Conservation (phyloP, 2,329 filamentous ascomycete species). For the Rhinocladiella mackenziei region DNA sequence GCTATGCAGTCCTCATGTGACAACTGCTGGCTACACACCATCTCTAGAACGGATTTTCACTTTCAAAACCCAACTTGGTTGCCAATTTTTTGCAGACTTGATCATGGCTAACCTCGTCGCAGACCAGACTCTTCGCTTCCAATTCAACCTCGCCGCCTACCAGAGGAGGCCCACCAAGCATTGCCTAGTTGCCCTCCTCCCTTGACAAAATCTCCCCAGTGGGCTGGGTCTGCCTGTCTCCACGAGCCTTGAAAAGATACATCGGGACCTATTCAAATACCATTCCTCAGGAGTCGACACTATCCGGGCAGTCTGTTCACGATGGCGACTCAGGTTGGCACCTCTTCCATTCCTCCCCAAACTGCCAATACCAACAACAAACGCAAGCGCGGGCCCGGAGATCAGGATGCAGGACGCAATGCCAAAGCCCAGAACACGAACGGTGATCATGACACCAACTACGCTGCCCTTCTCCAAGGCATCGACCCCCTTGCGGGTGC, state of each 20-base stretch:
- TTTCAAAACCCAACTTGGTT: background rate
- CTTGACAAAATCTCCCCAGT: conserved; percentile 1
- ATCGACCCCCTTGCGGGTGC: conserved; percentile 40
- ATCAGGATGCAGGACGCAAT: conserved; percentile 24
- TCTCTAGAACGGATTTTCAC: conserved; percentile 10
- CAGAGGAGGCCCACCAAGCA: conserved; percentile 29
- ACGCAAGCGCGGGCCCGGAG: conserved; percentile 26
- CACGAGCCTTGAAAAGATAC: background rate
- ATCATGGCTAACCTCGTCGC: conserved; percentile 20
- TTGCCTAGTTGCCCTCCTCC: conserved; percentile 28
- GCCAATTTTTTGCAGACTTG: background rate
- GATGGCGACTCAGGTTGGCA: conserved; percentile 13
- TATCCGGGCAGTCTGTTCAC: background rate
- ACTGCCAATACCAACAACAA: conserved; percentile 24
- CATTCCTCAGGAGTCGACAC: background rate
- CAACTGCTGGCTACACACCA: conserved; percentile 18
- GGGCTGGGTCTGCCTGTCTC: conserved; percentile 5
- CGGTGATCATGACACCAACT: conserved; percentile 38
- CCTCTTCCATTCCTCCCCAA: conserved; percentile 5
- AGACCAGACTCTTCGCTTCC: conserved; percentile 5
- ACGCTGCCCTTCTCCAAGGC: conserved; percentile 47
- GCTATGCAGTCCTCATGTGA: conserved; percentile 22
- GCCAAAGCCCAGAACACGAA: conserved; percentile 24
- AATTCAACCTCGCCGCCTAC: conserved; percentile 20
- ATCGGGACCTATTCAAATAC: background rate